Evolutionary conservation across 371 early-diverging fungal genomes (phyloP).

Genomic region (Syncephalastrum sp.): DNA sequence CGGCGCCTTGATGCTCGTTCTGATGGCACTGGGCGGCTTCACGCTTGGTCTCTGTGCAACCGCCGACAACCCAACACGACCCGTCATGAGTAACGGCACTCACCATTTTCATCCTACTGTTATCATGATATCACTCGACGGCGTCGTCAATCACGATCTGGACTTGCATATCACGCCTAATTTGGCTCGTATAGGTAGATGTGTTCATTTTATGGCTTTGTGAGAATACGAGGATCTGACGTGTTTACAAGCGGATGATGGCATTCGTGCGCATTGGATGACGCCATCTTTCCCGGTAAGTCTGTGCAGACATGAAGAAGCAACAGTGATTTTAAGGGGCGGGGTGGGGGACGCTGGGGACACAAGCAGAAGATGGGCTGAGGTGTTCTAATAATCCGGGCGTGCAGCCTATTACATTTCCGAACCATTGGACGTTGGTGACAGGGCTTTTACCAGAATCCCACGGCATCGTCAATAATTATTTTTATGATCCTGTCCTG

Average conservation of each 20-base stretch:
- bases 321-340: background rate
- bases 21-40: conserved; percentile 5
- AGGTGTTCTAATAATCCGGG: background rate
- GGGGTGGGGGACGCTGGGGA: no score
- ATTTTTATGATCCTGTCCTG: conserved; percentile 74
- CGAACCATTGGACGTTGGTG: conserved; percentile 92
- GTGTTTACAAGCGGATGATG: conserved; percentile 36
- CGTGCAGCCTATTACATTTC: conserved; percentile 78
- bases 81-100: conserved; percentile 63
- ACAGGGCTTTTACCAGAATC: conserved; percentile 91
- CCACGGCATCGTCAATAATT: conserved; percentile 92
- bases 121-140: conserved; percentile 89
- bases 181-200: conserved; percentile 58
- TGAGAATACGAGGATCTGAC: background rate
- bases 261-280: conserved; percentile 66
- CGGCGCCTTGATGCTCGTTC: conserved; percentile 1
- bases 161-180: conserved; percentile 72
- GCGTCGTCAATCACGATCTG: conserved; percentile 84
- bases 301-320: background rate
- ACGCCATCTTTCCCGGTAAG: conserved; percentile 75
- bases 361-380: background rate
- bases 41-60: conserved; percentile 5
- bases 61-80: background rate
- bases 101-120: conserved; percentile 72
- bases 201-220: background rate